These are phyloP conservation scores for Poa pratensis DNA, from an alignment of 176 grass and related monocot species.

Conservation along the genomic window DNA sequence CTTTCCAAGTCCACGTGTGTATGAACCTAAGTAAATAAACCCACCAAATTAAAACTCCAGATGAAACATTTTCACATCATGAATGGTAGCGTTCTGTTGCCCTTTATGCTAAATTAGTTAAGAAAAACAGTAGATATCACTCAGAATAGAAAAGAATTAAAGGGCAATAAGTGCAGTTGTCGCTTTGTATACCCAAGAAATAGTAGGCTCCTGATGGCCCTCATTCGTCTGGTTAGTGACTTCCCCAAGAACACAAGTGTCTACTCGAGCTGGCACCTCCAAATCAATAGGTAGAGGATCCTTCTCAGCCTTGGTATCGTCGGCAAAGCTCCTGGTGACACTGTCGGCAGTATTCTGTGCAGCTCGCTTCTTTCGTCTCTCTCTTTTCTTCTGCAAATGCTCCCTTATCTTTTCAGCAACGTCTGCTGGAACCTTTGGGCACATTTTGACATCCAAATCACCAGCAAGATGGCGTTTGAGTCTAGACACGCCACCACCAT, in stretches of 20 bases:
- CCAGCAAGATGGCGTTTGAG: slow-evolving; percentile 90
- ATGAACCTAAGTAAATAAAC: not conserved
- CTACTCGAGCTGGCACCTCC: slow-evolving; percentile 27
- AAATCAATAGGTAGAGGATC: slow-evolving; percentile 42
- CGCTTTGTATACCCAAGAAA: slow-evolving; percentile 41
- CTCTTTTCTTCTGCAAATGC: slow-evolving; percentile 66
- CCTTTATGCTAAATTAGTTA: slow-evolving; percentile 17
- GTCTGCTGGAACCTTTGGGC: slow-evolving; percentile 73
- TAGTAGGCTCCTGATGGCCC: slow-evolving; percentile 39
- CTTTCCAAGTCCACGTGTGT: slow-evolving; percentile 9
- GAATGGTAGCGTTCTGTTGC: not conserved
- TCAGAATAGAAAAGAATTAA: slow-evolving; percentile 18
- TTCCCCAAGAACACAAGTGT: slow-evolving; percentile 51
- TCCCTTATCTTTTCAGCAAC: slow-evolving; percentile 66
- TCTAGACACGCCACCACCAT: slow-evolving; percentile 92
- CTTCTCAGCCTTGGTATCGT: slow-evolving; percentile 39
- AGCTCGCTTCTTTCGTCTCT: slow-evolving; percentile 49
- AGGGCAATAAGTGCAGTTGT: slow-evolving; percentile 18
- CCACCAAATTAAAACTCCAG: not conserved
- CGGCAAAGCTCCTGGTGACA: slow-evolving; percentile 35
- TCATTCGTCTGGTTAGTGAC: slow-evolving; percentile 47
- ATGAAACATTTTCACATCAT: not conserved
- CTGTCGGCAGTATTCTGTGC: slow-evolving; percentile 33
- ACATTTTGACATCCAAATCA: slow-evolving; percentile 83
- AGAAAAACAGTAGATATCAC: not conserved